phyloP scores from a whole-genome alignment of 179 eudicot species.

The Corrigiola litoralis region DNA sequence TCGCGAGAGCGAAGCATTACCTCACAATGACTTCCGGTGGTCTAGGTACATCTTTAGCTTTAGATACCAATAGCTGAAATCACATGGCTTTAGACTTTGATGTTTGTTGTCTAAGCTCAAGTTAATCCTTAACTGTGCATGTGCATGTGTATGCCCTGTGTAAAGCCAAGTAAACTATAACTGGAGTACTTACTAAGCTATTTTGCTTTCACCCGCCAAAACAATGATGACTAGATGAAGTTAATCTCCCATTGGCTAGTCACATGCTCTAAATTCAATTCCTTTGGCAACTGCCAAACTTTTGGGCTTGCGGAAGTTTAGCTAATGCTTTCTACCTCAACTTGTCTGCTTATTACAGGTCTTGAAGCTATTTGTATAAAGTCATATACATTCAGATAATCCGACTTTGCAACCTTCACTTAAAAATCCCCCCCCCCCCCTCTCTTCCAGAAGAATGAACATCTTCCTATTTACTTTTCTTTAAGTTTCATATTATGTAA shows the following conservation, averaged over 20 bases:
- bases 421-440: too few relatives aligned
- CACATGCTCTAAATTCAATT: too few relatives aligned
- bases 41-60: conserved; percentile 47
- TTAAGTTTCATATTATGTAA: background rate
- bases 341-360: background rate
- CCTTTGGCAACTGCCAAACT: background rate
- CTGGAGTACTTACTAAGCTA: too few relatives aligned
- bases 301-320: background rate
- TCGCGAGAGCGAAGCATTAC: conserved; percentile 89
- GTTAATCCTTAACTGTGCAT: background rate
- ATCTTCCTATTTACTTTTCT: background rate
- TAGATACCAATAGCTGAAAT: background rate
- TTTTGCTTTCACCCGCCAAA: background rate
- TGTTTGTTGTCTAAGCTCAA: background rate
- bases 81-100: too few relatives aligned
- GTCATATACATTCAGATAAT: too few relatives aligned
- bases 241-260: too few relatives aligned
- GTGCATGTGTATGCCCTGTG: too few relatives aligned
- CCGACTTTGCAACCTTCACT: too few relatives aligned
- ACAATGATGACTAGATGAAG: background rate
- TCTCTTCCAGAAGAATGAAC: too few relatives aligned
- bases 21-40: conserved; percentile 81
- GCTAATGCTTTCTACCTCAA: background rate
- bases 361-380: background rate
- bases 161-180: too few relatives aligned